Base-by-base conservation (phyloP, 768 basidiomycete species). In the Kwoniella newhampshirensis region DNA sequence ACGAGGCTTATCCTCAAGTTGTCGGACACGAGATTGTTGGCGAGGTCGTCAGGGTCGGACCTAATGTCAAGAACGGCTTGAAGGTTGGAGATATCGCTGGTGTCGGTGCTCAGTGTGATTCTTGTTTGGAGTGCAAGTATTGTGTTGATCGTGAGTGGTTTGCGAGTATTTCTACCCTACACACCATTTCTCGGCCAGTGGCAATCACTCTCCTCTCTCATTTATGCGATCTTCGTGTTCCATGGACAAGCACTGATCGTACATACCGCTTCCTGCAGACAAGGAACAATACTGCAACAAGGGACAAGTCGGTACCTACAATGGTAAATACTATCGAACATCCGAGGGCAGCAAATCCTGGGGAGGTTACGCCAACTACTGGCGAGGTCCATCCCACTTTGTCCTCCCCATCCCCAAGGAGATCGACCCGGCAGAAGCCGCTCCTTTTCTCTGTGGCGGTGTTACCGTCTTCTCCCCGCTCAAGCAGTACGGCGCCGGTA, bases 371-470 rank as follows among this genome's bases (percentile, higher is more conserved):
- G 71, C 74, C 35, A 66, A 75, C 56, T 71, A 67, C 60, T 69
- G 70, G 60, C 60, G 69, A 30, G 63, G 63, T 51, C 72, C 58
- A 30, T 57, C 57, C 46, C 72, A 71, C 85, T 75, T 89, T 85
- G 36, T 78, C 74, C 69, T 86, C 81, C 54, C 88, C 64, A 35
- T 86, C 83, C 87, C 86, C 84, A 13, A 86, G 72, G n/a, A 80
- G 78, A 51, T 81, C 79, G 57, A 85, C 77, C 68, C 79, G 77
- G 36, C 70, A 2, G 36, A 62, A 11, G 74, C 72, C 8, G 74
- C 74, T 18, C 72, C 74, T 1, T 67, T 73, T 60, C 54, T 75
- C 23, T 75, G 74, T 43, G 73, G 63, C 15, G 74, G 74, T 35
- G 60, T 52, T 3, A 75, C 72, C 28, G 59, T 75, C n/a, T 75